These are phyloP conservation scores for Penicillium brevicompactum DNA, from an alignment of 2,329 filamentous ascomycete species.

Conservation along the genomic window DNA sequence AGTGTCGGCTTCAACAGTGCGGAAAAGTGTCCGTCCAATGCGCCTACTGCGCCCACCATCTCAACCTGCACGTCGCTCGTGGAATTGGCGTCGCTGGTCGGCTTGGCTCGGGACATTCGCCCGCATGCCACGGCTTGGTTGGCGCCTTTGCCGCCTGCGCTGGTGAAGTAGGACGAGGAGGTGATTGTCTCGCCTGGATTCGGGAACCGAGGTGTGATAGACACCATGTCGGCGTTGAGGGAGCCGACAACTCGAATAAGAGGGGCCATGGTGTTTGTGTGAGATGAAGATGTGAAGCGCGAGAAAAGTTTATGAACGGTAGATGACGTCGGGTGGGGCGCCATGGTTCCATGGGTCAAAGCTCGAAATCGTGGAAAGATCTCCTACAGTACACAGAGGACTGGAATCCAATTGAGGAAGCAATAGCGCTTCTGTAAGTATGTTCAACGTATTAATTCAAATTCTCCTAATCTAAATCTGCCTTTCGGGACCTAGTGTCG, in stretches of 20 bases:
- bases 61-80: slow-evolving; percentile 52
- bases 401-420: too few relatives aligned
- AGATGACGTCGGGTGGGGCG: background rate
- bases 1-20: slow-evolving; percentile 62
- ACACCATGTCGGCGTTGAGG: slow-evolving; percentile 91
- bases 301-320: background rate
- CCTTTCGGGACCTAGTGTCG: too few relatives aligned
- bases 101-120: slow-evolving; percentile 68
- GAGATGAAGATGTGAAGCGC: background rate
- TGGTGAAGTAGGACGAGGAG: slow-evolving; percentile 73
- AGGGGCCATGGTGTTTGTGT: slow-evolving; percentile 38
- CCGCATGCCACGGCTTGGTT: slow-evolving; percentile 92
- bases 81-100: slow-evolving; percentile 21
- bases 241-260: slow-evolving; percentile 85
- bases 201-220: slow-evolving; percentile 81
- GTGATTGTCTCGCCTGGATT: slow-evolving; percentile 85
- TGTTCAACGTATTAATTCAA: too few relatives aligned
- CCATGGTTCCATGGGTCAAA: too few relatives aligned
- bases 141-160: slow-evolving; percentile 88
- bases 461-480: too few relatives aligned
- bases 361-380: too few relatives aligned
- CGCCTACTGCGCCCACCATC: slow-evolving; percentile 75
- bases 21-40: slow-evolving; percentile 63
- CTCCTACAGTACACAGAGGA: too few relatives aligned
- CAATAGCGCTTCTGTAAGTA: too few relatives aligned